Evolutionary conservation across 345 rosid genomes (phyloP).

Genomic region (Corchorus capsularis): DNA sequence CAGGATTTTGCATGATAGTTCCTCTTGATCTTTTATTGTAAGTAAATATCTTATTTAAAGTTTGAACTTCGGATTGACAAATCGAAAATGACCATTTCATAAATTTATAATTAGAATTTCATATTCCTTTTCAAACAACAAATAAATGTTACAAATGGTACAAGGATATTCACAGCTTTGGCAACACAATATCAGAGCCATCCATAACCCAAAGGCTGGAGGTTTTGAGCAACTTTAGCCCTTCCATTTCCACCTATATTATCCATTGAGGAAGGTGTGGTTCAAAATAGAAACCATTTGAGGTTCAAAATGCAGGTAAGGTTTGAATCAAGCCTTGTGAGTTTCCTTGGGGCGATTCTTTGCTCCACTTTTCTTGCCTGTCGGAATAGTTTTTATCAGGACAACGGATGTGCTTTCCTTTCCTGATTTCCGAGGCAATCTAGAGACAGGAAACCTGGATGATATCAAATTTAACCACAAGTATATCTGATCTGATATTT

Average conservation of each 20-base stretch:
- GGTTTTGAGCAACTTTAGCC: not conserved
- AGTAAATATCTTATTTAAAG: too few species aligned
- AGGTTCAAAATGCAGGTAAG: not conserved
- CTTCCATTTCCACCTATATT: not conserved
- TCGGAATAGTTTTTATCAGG: constrained; percentile 37
- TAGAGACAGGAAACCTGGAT: constrained; percentile 31
- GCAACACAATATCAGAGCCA: constrained; percentile 15
- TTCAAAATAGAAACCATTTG: constrained; percentile 18
- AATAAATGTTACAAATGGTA: constrained; percentile 7
- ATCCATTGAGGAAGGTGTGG: not conserved
- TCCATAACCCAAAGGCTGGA: not conserved
- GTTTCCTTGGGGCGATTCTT: constrained; percentile 28
- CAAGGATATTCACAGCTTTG: constrained; percentile 9
- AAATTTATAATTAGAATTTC: constrained; percentile 1
- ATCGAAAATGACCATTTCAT: not conserved
- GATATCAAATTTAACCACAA: constrained; percentile 9
- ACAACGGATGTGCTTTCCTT: constrained; percentile 46
- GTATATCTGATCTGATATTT: constrained; percentile 4
- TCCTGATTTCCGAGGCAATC: constrained; percentile 49
- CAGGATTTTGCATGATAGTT: not conserved
- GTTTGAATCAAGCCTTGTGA: constrained; percentile 17
- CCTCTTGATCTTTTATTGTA: not conserved
- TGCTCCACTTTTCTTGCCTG: constrained; percentile 43
- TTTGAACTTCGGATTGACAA: not conserved
- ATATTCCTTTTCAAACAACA: constrained; percentile 3